Base-by-base conservation (phyloP, 2,329 filamentous ascomycete genomes). In the Tolypocladium inflatum region DNA sequence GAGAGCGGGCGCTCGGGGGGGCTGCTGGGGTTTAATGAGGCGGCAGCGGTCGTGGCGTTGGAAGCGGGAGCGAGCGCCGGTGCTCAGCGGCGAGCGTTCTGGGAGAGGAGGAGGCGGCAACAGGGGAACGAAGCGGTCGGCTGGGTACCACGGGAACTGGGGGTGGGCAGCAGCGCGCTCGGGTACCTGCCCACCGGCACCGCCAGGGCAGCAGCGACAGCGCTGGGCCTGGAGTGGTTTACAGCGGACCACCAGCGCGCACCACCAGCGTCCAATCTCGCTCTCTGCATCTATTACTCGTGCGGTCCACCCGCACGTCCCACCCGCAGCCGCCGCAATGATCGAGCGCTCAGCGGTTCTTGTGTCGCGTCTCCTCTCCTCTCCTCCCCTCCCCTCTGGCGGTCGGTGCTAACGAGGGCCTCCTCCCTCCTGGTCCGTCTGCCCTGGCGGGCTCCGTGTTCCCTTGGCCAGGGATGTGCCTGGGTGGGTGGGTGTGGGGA, bases 1-100 rank as follows among this genome's bases (percentile, higher is more conserved):
- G 63, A 58, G 59, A 66, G 58, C 55, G 58, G 61, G 60, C 57
- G 61, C 58, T 53, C 63, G 65, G 64, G 68, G 67, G 65, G 58
- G 64, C 60, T 65, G 64, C 63, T 66, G 59, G 67, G 67, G 68
- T 70, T 70, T 71, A 70, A 71, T 71, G 68, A 69, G 55, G 19
- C 48, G 42, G 55, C 55, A 17, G 62, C 61, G 61, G 62, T 61
- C 65, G 65, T 63, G 64, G 65, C 64, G 62, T 61, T 58, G 58
- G 64, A 39, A 54, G 54, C 57, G 57, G 55, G 57, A 56, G 54
- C 37, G 43, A 56, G 54, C 55, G 54, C 54, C 57, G 54, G 57
- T 42, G 57, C 57, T 55, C 53, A 33, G 38, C 45, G 50, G 45
- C 45, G 45, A 30, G 26, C 13, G 37, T 17, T 45, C 42, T 26